phyloP scores from a whole-genome alignment of 2,329 filamentous ascomycete genomes.

The Alternaria infectoria region DNA sequence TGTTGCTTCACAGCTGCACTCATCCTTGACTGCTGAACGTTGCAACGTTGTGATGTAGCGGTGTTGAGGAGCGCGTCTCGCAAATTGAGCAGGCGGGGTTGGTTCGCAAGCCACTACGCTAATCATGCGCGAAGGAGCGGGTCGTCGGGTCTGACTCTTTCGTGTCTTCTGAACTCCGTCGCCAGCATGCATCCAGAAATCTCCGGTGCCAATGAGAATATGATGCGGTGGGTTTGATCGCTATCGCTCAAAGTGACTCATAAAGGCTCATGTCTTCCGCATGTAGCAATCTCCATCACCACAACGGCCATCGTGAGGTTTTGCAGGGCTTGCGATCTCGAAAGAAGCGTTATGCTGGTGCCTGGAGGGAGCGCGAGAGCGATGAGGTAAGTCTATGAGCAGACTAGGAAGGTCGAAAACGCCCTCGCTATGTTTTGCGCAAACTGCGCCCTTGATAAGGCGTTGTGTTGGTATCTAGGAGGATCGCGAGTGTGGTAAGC shows the following conservation, averaged over 20 bases:
- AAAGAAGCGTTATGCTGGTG: background rate
- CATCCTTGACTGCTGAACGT: background rate
- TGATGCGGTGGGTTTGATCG: background rate
- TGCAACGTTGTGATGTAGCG: background rate
- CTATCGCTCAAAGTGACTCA: background rate
- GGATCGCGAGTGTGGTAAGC: background rate
- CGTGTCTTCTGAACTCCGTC: background rate
- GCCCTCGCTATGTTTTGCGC: background rate
- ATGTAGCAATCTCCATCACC: background rate
- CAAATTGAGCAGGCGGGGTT: background rate
- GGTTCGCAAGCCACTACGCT: background rate
- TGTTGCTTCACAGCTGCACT: background rate
- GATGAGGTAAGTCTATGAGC: background rate
- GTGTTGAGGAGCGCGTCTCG: background rate
- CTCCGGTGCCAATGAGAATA: no score
- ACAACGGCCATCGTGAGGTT: background rate
- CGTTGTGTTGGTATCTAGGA: background rate
- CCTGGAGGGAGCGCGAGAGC: background rate
- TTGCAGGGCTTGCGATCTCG: background rate
- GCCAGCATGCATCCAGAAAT: background rate
- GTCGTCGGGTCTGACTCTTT: background rate
- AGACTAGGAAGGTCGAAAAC: background rate
- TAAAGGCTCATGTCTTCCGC: background rate
- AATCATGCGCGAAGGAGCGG: background rate
- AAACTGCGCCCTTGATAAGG: background rate